A percentile compares a stretch with the other conserved stretches of the same genome.
Conservation (phyloP, 1,284 basidiomycete species). For the Agaricales sp. region DNA sequence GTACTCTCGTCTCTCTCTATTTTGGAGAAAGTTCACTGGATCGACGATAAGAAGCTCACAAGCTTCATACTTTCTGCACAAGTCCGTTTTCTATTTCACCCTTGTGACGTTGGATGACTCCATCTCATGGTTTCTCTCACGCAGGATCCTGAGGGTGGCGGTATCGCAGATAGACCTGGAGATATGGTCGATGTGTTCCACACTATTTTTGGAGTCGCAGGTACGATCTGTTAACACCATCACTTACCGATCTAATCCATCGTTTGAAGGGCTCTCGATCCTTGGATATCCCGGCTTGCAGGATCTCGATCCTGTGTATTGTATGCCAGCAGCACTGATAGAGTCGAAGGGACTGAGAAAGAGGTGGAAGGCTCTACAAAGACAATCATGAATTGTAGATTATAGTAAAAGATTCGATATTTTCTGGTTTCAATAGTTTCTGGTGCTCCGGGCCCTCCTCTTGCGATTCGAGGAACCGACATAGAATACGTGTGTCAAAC, state of each 20-base stretch:
- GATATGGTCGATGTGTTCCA: constrained; percentile 97
- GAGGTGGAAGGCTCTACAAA: constrained; percentile 50
- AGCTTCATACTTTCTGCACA: constrained; percentile 86
- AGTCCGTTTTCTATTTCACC: constrained; percentile 33
- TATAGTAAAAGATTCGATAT: too few relatives aligned
- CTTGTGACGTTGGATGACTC: too few relatives aligned
- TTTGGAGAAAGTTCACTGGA: constrained; percentile 80
- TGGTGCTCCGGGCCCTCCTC: too few relatives aligned
- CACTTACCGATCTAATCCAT: not conserved
- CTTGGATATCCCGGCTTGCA: constrained; percentile 80
- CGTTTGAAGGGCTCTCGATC: constrained; percentile 64
- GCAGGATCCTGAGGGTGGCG: constrained; percentile 84
- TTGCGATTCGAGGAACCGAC: too few relatives aligned
- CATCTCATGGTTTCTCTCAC: constrained; percentile 2
- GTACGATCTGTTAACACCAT: constrained; percentile 31
- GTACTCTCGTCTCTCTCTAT: constrained; percentile 86
- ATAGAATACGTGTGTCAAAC: too few relatives aligned
- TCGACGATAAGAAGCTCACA: constrained; percentile 75
- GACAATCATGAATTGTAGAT: too few relatives aligned
- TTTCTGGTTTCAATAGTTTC: too few relatives aligned
- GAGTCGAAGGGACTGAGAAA: constrained; percentile 58
- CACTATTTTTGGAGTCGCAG: constrained; percentile 88
- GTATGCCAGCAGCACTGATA: constrained; percentile 82
- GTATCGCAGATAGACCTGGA: constrained; percentile 90
- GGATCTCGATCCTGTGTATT: constrained; percentile 90